Conservation (phyloP, 2,329 filamentous ascomycete species). For the Periconia sp. region DNA sequence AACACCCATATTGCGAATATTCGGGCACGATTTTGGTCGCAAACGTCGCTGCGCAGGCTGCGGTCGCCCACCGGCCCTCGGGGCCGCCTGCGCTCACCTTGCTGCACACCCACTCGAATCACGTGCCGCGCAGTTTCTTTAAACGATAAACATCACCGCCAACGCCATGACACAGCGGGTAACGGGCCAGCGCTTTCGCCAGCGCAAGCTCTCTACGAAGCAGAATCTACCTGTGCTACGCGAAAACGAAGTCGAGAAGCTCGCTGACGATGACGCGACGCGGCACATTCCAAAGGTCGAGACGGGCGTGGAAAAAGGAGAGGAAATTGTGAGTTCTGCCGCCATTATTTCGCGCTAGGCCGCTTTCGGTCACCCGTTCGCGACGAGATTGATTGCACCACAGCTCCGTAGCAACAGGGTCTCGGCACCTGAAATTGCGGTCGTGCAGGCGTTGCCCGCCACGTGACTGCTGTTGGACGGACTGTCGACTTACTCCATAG, state of each 20-base stretch:
- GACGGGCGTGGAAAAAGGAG: slow-evolving; percentile 94
- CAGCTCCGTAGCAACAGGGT: too few relatives aligned
- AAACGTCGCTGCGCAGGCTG: slow-evolving; percentile 24
- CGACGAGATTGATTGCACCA: too few relatives aligned
- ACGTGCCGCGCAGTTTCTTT: slow-evolving; percentile 3
- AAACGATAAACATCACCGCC: slow-evolving; percentile 12
- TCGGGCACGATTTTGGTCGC: slow-evolving; percentile 32
- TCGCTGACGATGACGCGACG: slow-evolving; percentile 83
- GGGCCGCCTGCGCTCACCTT: slow-evolving; percentile 4
- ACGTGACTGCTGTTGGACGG: slow-evolving; percentile 7
- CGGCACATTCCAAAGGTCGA: slow-evolving; percentile 84
- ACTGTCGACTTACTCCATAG: not conserved
- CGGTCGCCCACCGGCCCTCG: slow-evolving; percentile 6
- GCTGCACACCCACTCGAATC: not conserved
- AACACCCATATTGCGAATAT: slow-evolving; percentile 38
- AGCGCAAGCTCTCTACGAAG: slow-evolving; percentile 92
- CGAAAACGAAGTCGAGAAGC: slow-evolving; percentile 88
- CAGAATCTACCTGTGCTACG: slow-evolving; percentile 84
- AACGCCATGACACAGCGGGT: slow-evolving; percentile 45
- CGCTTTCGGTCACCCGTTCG: slow-evolving; percentile 32
- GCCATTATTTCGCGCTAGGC: slow-evolving; percentile 31
- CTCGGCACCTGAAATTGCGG: slow-evolving; percentile 8
- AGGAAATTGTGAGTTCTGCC: slow-evolving; percentile 84
- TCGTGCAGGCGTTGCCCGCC: not conserved
- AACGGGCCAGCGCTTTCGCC: slow-evolving; percentile 68